A percentile compares a stretch with the other conserved stretches of the same genome.
Conservation (phyloP, 2,329 filamentous ascomycete genomes). For the Ophiognomonia clavigignenti-juglandacearum region DNA sequence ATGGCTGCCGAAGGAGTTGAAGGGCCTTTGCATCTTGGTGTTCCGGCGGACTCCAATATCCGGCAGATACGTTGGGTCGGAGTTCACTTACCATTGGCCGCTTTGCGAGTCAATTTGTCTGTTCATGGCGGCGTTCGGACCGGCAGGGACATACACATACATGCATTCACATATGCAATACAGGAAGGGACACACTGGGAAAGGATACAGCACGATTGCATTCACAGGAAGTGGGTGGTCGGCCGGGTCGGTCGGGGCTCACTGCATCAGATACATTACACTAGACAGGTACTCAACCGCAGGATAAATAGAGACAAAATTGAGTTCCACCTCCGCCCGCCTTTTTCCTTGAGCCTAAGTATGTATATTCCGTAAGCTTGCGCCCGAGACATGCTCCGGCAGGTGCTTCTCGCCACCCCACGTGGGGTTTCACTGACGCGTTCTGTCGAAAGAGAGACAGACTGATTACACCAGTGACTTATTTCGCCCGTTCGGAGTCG, state of each 20-base stretch:
- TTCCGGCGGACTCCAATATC: no score
- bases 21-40: no score
- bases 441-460: background rate
- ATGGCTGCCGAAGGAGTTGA: no score
- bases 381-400: constrained; percentile 6
- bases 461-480: background rate
- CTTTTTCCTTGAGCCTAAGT: no score
- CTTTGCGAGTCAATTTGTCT: background rate
- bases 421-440: background rate
- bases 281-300: no score
- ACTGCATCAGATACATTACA: background rate
- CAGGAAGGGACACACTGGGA: no score
- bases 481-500: background rate
- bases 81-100: background rate
- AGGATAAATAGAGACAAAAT: background rate
- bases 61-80: no score
- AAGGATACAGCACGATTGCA: background rate
- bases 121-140: background rate
- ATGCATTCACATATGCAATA: no score
- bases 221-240: constrained; percentile 2
- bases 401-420: constrained; percentile 3
- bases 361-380: background rate
- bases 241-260: no score
- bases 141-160: no score
- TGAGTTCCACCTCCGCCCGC: constrained; percentile 1